These are phyloP conservation scores for Trichosanthes cucumerina DNA, from an alignment of 306 rosid genomes.

Conservation along the genomic window DNA sequence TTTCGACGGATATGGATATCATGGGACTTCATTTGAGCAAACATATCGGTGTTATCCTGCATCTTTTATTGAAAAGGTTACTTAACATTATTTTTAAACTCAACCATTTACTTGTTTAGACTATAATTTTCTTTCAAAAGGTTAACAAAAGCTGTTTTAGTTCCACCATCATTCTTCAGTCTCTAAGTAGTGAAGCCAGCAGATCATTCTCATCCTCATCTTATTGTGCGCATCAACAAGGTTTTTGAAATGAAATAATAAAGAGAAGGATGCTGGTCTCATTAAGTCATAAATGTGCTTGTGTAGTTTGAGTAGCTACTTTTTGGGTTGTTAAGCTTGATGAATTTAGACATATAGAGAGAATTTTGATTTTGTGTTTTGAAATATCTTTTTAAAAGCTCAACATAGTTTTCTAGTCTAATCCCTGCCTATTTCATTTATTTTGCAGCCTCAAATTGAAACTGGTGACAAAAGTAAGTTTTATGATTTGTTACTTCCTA, in stretches of 20 bases:
- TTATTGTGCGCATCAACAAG: background rate
- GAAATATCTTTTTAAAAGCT: background rate
- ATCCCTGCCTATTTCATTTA: slow-evolving; percentile 10
- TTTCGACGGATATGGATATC: slow-evolving; percentile 89
- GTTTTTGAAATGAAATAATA: background rate
- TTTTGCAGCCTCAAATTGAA: slow-evolving; percentile 86
- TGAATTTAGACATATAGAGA: background rate
- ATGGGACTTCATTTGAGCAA: slow-evolving; percentile 92
- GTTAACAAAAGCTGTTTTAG: background rate
- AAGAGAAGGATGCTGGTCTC: background rate
- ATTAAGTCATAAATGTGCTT: background rate
- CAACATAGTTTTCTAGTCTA: background rate
- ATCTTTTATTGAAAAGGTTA: slow-evolving; percentile 90
- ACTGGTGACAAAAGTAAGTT: slow-evolving; percentile 94
- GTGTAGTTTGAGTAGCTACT: background rate
- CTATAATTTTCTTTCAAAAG: background rate
- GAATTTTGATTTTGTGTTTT: background rate
- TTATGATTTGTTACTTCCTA: background rate
- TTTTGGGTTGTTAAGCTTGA: background rate
- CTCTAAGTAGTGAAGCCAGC: background rate
- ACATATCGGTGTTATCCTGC: slow-evolving; percentile 95
- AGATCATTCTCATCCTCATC: background rate
- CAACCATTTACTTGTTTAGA: background rate
- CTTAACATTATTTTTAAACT: slow-evolving; percentile 2
- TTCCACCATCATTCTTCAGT: background rate